Base-by-base conservation (phyloP, 2,329 filamentous ascomycete genomes). In the Remersonia thermophila region DNA sequence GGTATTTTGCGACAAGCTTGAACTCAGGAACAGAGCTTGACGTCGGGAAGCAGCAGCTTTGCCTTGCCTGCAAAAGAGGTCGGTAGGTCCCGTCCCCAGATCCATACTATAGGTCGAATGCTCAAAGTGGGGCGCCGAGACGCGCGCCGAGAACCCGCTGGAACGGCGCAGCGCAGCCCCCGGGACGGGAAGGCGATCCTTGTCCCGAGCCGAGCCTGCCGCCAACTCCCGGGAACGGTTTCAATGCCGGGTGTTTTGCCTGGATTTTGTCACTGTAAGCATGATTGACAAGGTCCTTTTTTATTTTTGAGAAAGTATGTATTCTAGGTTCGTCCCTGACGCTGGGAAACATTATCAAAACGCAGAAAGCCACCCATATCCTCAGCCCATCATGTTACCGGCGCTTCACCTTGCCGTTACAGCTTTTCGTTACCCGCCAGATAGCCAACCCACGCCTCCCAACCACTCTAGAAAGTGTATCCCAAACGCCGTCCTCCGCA, bases 401-500 rank as follows among this genome's bases (percentile, higher is more conserved):
- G 12, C 35, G 32, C 23, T 32, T 42, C 27, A 35, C 27, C 20
- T 9, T 6, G 7, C 40, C 38, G 3, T 41, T 43, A 48, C 73
- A 77, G 52, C 69, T 76, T 58, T 73, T 78, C 15, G 74, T 79
- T 7, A 80, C 68, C 39, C 73, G 68, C 75, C 75, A 80, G 27
- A 67, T 70, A 25, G 66, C 68, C 12, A 80, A 56, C 5, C 76
- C 76, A 33, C 76, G 62, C 45, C 73, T 63, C 27, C 76, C 76
- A 46, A 84, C 59, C 3, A 86, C 80, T 46, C 81, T 63, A 26
- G 65, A 61, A 31, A 89, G 55, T 7, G 83, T 87, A 42, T 70
- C 65, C 77, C 74, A 80, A 34, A 87, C 64, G 5, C 83, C 83
- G 48, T 87, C 82, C 41, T 82, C 77, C 2, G 64, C 80, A 62